Evolutionary conservation across 2,329 filamentous ascomycete genomes (phyloP), one percentile per base, ranked within the genome.

Genomic region (Thelonectria discophora): DNA sequence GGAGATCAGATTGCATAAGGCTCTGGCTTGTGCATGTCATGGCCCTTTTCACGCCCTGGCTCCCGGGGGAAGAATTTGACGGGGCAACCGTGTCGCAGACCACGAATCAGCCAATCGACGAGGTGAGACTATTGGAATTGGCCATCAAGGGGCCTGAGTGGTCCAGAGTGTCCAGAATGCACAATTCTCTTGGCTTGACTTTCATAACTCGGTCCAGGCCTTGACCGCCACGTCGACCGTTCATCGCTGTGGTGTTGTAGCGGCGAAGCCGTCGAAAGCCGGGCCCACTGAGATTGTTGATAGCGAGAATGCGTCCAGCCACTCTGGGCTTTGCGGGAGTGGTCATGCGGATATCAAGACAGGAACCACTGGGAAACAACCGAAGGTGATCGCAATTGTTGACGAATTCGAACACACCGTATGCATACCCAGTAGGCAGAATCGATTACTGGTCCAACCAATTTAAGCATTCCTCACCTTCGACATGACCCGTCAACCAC

Each of bases 51-150:
- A 67, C 59, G 70, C 69, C 61, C 65, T 69, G 65, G 59, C 69
- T 65, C 65, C 69, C 62, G 53, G 65, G 63, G 43, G 68, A 66
- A 67, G 72, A 68, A 59, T 67, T 72, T 77, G 75, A 74, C 75
- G 68, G 74, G 75, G 73, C 73, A 75, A 75, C 73, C 61, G 62
- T 56, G 54, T 42, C 53, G 61, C 48, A 49, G 54, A 50, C 42
- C 51, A 9, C 18, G 4, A 24, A 32, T 63, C 58, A 67, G 67
- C 60, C 63, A 57, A 56, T 63, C 18, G 66, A 68, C 57, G 56
- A 58, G 58, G 57, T 61, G 68, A 65, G 57, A 68, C 68, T 65
- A 68, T 67, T 59, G 59, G 61, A 62, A 66, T 27, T 60, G 56
- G 55, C 50, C 63, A 58, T 69, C 60, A 60, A 59, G 48, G 51